These are phyloP conservation scores for Dryas drummondii DNA, from an alignment of 306 rosid species.

Conservation along the genomic window DNA sequence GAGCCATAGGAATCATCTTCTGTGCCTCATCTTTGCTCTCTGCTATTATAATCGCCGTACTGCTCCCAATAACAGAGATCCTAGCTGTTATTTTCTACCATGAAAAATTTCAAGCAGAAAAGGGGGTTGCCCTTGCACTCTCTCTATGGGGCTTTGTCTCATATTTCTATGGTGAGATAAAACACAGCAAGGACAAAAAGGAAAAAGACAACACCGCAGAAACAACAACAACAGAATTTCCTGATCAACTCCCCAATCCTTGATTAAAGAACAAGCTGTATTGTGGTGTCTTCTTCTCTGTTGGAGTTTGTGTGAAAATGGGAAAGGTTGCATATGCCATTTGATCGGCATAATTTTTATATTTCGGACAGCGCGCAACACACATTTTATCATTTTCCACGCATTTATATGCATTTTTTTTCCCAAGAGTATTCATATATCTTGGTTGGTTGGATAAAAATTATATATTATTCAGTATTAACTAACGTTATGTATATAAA, in stretches of 20 bases:
- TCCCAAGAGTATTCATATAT: not conserved
- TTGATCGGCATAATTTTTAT: no score
- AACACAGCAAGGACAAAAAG: slow-evolving; percentile 32
- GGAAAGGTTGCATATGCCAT: no score
- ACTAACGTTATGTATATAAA: not conserved
- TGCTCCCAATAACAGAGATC: slow-evolving; percentile 57
- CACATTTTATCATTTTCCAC: no score
- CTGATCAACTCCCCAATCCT: slow-evolving; percentile 15
- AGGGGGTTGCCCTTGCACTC: slow-evolving; percentile 55
- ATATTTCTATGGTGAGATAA: slow-evolving; percentile 67
- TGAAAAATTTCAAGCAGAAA: slow-evolving; percentile 58
- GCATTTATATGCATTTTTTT: not conserved
- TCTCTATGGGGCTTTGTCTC: slow-evolving; percentile 74
- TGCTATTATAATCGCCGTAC: slow-evolving; percentile 52
- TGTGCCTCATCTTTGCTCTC: slow-evolving; percentile 68
- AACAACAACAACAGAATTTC: not conserved
- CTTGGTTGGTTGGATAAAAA: not conserved
- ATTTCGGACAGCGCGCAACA: no score
- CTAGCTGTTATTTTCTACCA: slow-evolving; percentile 62
- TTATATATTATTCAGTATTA: not conserved
- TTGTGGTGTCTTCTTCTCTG: no score
- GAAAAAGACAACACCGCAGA: not conserved
- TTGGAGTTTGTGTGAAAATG: no score
- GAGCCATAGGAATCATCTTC: slow-evolving; percentile 70
- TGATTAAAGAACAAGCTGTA: slow-evolving; percentile 6